Evolutionary conservation across 2,329 filamentous ascomycete genomes (phyloP), one percentile per base, ranked within the genome.

Genomic region (Colletotrichum viniferum): DNA sequence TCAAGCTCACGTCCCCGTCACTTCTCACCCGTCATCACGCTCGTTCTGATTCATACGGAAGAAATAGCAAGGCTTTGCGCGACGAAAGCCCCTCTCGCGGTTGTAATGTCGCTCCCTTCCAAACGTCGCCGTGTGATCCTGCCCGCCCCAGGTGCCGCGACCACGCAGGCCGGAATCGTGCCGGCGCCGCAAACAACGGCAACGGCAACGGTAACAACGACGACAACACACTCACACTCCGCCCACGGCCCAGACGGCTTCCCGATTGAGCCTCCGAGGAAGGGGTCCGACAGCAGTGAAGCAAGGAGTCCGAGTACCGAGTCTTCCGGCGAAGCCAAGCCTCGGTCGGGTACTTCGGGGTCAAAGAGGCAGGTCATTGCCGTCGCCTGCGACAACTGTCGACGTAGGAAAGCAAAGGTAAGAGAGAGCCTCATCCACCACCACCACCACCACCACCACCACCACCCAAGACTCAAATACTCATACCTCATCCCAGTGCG

Each of bases 51-150:
- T 52, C 43, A 52, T 2, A 13, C 12, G 32, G 30, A 36, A 36
- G 30, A 38, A 21, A 52, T 5, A 21, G 10, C 64, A 28, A 55
- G 62, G 43, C 28, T 55, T 43, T n/a, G 24, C 48, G 24, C 18
- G 30, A 38, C 8, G 5, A 68, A 26, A 36, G 30, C 26, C 34
- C 34, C 34, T 58, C 24, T 13, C 28, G 38, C 38, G 9, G 38
- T 58, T 48, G 48, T 38, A 28, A 76, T 76, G 73, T 76, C 73
- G 58, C 58, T 69, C 56, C 70, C 73, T 10, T 6, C 69, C 7
- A 76, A 76, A 64, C 73, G 73, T 65, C 73, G 73, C 38, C 73
- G 73, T 18, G 70, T 69, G 12, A 76, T 76, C 38, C 69, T 76
- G 32, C 73, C 73, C 4, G 73, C 73, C 3, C 73, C 73, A 14